These are phyloP conservation scores for Amylostereum areolatum DNA, from an alignment of 1,284 basidiomycete genomes.

Conservation along the genomic window DNA sequence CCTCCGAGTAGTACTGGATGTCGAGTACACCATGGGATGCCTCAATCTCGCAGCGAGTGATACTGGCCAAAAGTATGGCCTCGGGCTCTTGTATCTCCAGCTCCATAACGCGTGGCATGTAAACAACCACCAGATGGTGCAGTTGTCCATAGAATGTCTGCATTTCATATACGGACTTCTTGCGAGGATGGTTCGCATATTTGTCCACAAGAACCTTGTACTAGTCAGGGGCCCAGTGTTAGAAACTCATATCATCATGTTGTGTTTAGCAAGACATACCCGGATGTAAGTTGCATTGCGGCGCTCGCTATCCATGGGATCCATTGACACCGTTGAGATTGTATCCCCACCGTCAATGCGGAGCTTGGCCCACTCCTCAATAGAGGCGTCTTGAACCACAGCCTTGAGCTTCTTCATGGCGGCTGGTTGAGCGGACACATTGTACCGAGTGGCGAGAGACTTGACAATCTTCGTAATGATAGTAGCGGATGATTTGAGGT, in stretches of 20 bases:
- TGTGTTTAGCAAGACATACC: neutral
- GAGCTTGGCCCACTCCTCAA: neutral
- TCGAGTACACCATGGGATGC: conserved; percentile 2
- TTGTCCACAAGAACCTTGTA: neutral
- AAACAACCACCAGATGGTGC: conserved; percentile 4
- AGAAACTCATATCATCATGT: neutral
- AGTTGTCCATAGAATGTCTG: conserved; percentile 5
- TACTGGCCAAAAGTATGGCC: conserved; percentile 4
- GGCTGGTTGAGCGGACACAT: neutral
- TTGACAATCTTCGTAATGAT: neutral
- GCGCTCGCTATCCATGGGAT: neutral
- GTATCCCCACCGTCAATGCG: conserved; percentile 1
- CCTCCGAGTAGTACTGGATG: conserved; percentile 3
- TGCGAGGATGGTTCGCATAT: neutral
- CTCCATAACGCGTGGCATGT: neutral
- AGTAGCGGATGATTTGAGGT: neutral
- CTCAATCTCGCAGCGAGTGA: conserved; percentile 4
- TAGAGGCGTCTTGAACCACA: neutral
- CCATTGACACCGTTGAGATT: neutral
- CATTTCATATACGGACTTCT: neutral
- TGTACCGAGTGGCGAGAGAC: neutral
- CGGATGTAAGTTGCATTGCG: neutral
- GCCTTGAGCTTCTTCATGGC: neutral
- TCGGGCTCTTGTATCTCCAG: neutral
- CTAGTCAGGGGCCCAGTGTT: neutral